Percentiles rank a stretch among this genome's conserved stretches.
Conservation (phyloP, 2,329 filamentous ascomycete genomes). For the Penicillium thymicola region DNA sequence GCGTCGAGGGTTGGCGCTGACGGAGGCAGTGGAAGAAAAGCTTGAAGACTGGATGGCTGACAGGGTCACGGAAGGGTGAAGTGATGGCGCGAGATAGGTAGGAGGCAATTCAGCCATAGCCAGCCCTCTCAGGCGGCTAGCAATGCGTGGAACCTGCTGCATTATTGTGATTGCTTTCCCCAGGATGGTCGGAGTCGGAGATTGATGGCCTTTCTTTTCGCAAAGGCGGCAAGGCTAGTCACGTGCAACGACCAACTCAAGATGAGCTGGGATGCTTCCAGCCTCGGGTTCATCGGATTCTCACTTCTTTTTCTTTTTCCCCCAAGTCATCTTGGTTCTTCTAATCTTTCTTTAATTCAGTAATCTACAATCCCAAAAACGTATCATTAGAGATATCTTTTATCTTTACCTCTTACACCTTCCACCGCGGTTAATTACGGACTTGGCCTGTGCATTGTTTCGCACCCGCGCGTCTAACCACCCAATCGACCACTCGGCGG, state of each 20-base stretch:
- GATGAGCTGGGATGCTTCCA: background rate
- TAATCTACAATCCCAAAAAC: background rate
- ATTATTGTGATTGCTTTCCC: conserved; percentile 29
- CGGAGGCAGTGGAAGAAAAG: conserved; percentile 55
- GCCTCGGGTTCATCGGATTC: background rate
- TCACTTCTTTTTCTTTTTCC: background rate
- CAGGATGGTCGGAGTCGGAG: conserved; percentile 12
- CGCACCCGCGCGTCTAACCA: conserved; percentile 22
- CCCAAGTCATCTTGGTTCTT: background rate
- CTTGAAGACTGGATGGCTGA: conserved; percentile 34
- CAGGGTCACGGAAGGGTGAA: conserved; percentile 36
- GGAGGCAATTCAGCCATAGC: conserved; percentile 41
- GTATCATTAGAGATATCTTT: background rate
- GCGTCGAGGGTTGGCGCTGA: conserved; percentile 50
- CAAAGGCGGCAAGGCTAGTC: conserved; percentile 21
- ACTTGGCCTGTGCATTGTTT: conserved; percentile 9
- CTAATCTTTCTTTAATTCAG: background rate
- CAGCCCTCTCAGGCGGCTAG: conserved; percentile 34
- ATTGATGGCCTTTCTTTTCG: conserved; percentile 21
- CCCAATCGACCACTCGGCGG: conserved; percentile 29
- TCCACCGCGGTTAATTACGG: background rate
- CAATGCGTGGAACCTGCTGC: conserved; percentile 32
- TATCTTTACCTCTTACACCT: background rate
- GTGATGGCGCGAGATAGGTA: conserved; percentile 44
- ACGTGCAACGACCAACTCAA: conserved; percentile 18